Base-by-base conservation (phyloP, 2,329 filamentous ascomycete genomes). In the Botrytis porri region DNA sequence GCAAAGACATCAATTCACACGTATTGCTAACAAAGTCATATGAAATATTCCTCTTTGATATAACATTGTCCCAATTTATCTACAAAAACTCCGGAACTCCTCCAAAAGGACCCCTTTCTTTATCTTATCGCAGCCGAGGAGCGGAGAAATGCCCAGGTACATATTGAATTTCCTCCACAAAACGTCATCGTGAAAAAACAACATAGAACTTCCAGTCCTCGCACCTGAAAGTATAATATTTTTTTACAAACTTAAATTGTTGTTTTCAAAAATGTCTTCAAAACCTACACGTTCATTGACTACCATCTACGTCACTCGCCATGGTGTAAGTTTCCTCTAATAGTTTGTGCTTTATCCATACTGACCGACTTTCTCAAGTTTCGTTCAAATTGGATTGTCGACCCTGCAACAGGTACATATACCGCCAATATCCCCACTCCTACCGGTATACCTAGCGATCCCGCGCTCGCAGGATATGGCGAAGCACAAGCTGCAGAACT, bases 361-460 rank as follows among this genome's bases (percentile, higher is more conserved):
- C 60, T 75, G 72, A 77, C 73, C 61, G 72, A 77, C 73, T 63
- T 74, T 70, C 51, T 59, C 51, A 82, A 97, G 95, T 97, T 97
- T 83, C 94, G 96, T 75, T 91, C 93, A 76, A 94, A 92, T 81
- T 98, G 95, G 94, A 89, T 89, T 61, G 93, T 98, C 74, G 91
- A 98, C 83, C 89, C 90, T 63, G 84, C 87, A 75, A 95, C 93
- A 54, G 95, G 96, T 70, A 87, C 86, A 77, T 98, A 98, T 84
- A 88, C 87, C 71, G 85, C 92, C 37, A 86, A 86, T 73, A 89
- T 96, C 76, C 89, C 87, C 60, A 94, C 93, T 54, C 95, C 96
- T 0, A 98, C 96, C 9, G 93, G 93, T 70, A 94, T 97, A 76
- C 87, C 95, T 6, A 92, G 92, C 39, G 96, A 99, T 81, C 95